These are phyloP conservation scores for Epichloe typhina DNA, from an alignment of 2,329 filamentous ascomycete genomes.

Conservation along the genomic window DNA sequence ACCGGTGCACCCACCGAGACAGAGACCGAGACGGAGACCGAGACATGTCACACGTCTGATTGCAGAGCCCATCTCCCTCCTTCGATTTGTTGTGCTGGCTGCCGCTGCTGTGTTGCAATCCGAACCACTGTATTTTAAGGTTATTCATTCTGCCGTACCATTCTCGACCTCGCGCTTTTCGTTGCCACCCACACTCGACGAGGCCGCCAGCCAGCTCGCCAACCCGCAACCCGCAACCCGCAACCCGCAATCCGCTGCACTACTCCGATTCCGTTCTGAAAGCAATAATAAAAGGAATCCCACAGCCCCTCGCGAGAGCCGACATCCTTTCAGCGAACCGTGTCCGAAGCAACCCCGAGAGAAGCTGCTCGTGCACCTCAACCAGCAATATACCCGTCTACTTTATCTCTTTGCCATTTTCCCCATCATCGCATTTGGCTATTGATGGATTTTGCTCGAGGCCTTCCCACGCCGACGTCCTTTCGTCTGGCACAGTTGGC, in stretches of 20 bases:
- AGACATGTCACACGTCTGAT: background rate
- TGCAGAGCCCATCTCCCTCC: background rate
- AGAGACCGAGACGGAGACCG: conserved; percentile 1
- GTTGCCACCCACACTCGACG: background rate
- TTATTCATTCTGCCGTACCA: conserved; percentile 6
- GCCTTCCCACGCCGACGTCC: conserved; percentile 29
- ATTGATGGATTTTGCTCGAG: conserved; percentile 24
- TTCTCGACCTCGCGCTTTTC: background rate
- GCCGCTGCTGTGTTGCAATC: background rate
- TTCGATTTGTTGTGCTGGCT: background rate
- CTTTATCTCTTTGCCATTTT: background rate
- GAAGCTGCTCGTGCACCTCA: background rate
- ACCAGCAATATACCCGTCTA: background rate
- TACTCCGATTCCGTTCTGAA: background rate
- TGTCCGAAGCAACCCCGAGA: background rate
- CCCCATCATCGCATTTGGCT: background rate
- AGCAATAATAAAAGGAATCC: background rate
- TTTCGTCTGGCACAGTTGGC: conserved; percentile 28
- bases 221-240: background rate
- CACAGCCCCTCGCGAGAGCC: background rate
- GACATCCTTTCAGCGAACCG: background rate
- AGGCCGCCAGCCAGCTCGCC: background rate
- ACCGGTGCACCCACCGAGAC: conserved; percentile 3
- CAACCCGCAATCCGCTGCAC: background rate
- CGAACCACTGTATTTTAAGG: conserved; percentile 6